Percentiles rank a stretch among this genome's conserved stretches.
These are phyloP conservation scores for Larix kaempferi DNA, from an alignment of 75 land plant species.

Conservation along the genomic window DNA sequence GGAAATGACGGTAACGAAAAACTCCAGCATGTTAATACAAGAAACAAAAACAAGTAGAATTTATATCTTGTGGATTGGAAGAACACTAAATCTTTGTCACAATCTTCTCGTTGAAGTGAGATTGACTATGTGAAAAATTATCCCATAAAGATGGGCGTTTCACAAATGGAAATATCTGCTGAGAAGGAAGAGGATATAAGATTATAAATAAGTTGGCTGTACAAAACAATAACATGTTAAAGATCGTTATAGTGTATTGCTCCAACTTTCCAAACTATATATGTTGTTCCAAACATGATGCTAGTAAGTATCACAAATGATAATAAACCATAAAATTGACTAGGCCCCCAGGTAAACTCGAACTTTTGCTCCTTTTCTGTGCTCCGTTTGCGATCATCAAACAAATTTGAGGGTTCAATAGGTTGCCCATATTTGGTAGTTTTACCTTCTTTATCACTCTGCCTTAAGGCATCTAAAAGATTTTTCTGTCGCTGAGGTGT, in stretches of 20 bases:
- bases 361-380: constrained; percentile 25
- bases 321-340: constrained; percentile 17
- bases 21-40: not conserved
- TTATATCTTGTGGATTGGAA: no score
- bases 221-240: not conserved
- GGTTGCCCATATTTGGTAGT: constrained; percentile 40
- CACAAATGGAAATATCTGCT: not conserved
- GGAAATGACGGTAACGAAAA: not conserved
- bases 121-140: not conserved
- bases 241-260: constrained; percentile 38
- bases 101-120: no score
- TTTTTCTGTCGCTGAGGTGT: constrained; percentile 8
- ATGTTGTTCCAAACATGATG: constrained; percentile 34
- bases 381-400: constrained; percentile 29
- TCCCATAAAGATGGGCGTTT: not conserved
- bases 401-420: constrained; percentile 30
- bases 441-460: constrained; percentile 35
- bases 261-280: constrained; percentile 38
- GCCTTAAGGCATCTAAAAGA: constrained; percentile 33
- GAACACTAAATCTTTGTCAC: not conserved
- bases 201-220: not conserved
- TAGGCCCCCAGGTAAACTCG: constrained; percentile 19
- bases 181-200: not conserved
- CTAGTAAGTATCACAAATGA: constrained; percentile 27
- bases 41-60: not conserved